Evolutionary conservation across 2,329 filamentous ascomycete species (phyloP).

Genomic region (Exophiala xenobiotica): DNA sequence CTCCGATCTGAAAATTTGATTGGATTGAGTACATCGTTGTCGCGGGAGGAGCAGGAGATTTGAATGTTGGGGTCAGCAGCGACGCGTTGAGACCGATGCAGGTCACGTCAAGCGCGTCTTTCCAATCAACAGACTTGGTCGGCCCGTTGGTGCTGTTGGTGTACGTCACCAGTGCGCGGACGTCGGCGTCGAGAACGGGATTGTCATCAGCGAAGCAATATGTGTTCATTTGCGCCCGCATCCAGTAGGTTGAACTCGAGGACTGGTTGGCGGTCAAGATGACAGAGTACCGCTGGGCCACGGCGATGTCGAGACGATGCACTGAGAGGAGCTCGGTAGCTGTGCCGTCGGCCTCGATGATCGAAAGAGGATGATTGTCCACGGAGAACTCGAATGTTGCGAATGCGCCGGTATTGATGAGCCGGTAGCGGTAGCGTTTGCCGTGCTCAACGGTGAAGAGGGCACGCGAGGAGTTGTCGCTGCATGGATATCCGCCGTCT

Average conservation of each 20-base stretch:
- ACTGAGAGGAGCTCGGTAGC: constrained; percentile 47
- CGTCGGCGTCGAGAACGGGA: no score
- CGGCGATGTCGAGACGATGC: constrained; percentile 61
- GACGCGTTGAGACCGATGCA: no score
- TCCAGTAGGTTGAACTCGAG: constrained; percentile 24
- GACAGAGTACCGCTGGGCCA: constrained; percentile 57
- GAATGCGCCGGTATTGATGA: constrained; percentile 76
- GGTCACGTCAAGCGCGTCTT: no score
- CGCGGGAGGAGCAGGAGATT: constrained; percentile 74
- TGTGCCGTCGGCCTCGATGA: constrained; percentile 39
- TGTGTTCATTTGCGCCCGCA: constrained; percentile 36
- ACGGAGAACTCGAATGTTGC: constrained; percentile 51
- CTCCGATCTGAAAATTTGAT: constrained; percentile 41
- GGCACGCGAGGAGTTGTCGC: constrained; percentile 8
- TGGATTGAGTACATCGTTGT: no score
- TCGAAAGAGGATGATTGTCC: constrained; percentile 28
- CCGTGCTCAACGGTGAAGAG: constrained; percentile 55
- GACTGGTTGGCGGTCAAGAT: constrained; percentile 14
- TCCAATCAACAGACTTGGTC: no score
- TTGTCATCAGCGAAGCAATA: constrained; percentile 12
- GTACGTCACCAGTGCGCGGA: no score
- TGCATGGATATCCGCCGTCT: background rate
- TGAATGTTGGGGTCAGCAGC: no score
- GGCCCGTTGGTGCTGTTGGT: constrained; percentile 29
- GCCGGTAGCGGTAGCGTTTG: constrained; percentile 69